These are phyloP conservation scores for Kurtzmaniella fragi DNA, from an alignment of 805 yeast genomes.

Conservation along the genomic window DNA sequence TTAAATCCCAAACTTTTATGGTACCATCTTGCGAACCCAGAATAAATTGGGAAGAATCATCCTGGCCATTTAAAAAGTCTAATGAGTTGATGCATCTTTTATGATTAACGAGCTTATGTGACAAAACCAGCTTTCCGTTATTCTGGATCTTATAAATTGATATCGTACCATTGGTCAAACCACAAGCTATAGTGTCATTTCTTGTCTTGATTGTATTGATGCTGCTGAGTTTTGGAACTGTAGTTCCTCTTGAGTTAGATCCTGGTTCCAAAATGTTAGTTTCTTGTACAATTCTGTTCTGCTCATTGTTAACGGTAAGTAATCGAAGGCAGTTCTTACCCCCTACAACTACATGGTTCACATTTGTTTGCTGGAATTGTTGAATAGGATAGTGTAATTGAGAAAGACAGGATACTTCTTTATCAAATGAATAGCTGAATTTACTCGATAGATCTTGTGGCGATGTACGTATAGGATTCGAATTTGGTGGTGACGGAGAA, in stretches of 20 bases:
- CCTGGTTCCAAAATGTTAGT: slow-evolving; percentile 25
- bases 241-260: slow-evolving; percentile 4
- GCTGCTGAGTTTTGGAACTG: slow-evolving; percentile 20
- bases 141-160: slow-evolving; percentile 25
- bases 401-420: slow-evolving; percentile 21
- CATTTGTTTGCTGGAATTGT: not conserved
- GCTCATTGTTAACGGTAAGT: slow-evolving; percentile 27
- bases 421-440: slow-evolving; percentile 19
- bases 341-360: slow-evolving; percentile 30
- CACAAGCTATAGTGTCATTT: slow-evolving; percentile 33
- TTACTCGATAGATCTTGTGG: slow-evolving; percentile 5
- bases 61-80: slow-evolving; percentile 20
- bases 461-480: not conserved
- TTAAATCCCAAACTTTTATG: slow-evolving; percentile 70
- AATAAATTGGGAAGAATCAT: slow-evolving; percentile 19
- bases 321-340: slow-evolving; percentile 37
- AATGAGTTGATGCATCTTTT: slow-evolving; percentile 38
- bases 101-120: slow-evolving; percentile 31
- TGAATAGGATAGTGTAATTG: slow-evolving; percentile 13
- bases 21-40: slow-evolving; percentile 79
- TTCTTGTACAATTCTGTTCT: slow-evolving; percentile 27
- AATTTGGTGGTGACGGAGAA: not conserved
- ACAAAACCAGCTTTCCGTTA: slow-evolving; percentile 27
- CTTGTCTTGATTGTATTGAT: slow-evolving; percentile 35
- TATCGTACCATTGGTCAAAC: slow-evolving; percentile 33